Evolutionary conservation across 2,329 filamentous ascomycete genomes (phyloP), one percentile per base, ranked within the genome.

Genomic region (Tolypocladium inflatum): DNA sequence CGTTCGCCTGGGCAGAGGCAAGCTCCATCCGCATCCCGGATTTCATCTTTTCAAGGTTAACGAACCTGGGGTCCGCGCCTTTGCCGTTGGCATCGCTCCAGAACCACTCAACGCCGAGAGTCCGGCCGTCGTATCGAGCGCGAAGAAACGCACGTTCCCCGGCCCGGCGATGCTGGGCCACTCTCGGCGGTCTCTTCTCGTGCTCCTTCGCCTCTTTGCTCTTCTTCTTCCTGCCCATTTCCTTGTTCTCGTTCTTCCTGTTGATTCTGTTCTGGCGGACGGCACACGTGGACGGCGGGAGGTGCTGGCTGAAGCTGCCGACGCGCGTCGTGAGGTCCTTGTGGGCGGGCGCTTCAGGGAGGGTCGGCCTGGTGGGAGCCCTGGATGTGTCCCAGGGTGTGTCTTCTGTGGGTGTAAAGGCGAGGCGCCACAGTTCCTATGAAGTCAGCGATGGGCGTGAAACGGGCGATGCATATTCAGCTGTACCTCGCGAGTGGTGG

Each of bases 81-180:
- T 59, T 59, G 11, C 57, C 54, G 19, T 38, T n/a, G 9, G 21
- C 26, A 26, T 59, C 57, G 54, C 43, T 19, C 57, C 57, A 59
- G 39, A 59, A 57, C 57, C 57, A 59, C 4, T 56, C 43, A 30
- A 59, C n/a, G 10, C 37, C 54, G 19, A 38, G 19, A 3, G 17
- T 57, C 17, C 19, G 33, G 13, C 10, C 19, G 33, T 45, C n/a
- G 8, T 11, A 23, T 15, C 38, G 48, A 3, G 57, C 23, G 8
- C 56, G 38, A n/a, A 59, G 48, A 30, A 43, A 59, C 7, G 50
- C 57, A 9, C 43, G 35, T 15, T 21, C n/a, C 8, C 52, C 52
- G 5, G 8, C 19, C 15, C 21, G n/a, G n/a, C 52, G 52, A 9
- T 54, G 10, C n/a, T 26, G 21, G 8, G 21, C 7, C 2, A 54